These are phyloP conservation scores for Cynara cardunculus DNA, from an alignment of 129 eudicot genomes.

Conservation along the genomic window DNA sequence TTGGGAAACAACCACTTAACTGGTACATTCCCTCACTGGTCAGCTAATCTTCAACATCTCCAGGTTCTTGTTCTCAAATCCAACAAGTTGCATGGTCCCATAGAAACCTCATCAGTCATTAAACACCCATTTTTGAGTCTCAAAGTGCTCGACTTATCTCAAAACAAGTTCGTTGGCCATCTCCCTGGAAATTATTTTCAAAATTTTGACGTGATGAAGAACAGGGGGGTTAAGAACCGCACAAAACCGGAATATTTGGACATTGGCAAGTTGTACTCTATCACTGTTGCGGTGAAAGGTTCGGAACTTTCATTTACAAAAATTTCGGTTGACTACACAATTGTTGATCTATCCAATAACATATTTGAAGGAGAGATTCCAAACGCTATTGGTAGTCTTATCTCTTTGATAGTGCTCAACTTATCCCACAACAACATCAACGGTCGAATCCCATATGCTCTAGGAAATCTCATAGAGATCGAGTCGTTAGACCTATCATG, in stretches of 20 bases:
- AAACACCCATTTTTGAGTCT: slow-evolving; percentile 19
- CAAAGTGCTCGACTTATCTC: slow-evolving; percentile 39
- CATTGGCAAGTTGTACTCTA: neutral
- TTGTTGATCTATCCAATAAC: slow-evolving; percentile 34
- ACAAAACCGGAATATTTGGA: neutral
- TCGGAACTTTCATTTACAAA: neutral
- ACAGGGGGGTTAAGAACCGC: neutral
- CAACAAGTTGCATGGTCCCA: slow-evolving; percentile 32
- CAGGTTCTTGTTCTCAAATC: slow-evolving; percentile 33
- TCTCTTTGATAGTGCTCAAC: slow-evolving; percentile 20
- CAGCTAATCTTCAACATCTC: slow-evolving; percentile 23
- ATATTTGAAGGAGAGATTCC: slow-evolving; percentile 37
- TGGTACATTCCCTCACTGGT: slow-evolving; percentile 36
- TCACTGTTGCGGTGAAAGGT: slow-evolving; percentile 14
- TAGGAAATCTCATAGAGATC: slow-evolving; percentile 21
- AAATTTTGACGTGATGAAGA: slow-evolving; percentile 27
- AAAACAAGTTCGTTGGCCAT: slow-evolving; percentile 30
- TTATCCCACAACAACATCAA: slow-evolving; percentile 31
- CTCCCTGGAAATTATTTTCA: slow-evolving; percentile 26
- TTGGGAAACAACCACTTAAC: slow-evolving; percentile 29
- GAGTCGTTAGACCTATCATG: slow-evolving; percentile 38
- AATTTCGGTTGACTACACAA: slow-evolving; percentile 8
- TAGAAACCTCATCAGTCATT: neutral
- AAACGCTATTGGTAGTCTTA: slow-evolving; percentile 20
- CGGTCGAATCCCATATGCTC: slow-evolving; percentile 31